Conservation (phyloP, 495 filamentous ascomycete species). For the Podospora anserina region DNA sequence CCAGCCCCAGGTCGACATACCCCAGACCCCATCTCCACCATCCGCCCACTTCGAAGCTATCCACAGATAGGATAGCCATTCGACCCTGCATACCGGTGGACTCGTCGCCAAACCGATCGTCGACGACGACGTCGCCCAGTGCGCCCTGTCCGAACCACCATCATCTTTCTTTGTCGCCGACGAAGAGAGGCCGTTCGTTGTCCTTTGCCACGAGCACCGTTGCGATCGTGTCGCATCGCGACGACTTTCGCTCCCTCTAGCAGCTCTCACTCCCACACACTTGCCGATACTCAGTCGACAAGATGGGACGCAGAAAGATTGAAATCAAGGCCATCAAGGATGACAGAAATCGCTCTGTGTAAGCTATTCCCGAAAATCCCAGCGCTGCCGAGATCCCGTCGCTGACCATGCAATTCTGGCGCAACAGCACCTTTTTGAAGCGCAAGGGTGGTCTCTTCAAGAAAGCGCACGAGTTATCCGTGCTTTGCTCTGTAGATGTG, state of each 20-base stretch:
- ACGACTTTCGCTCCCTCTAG: slow-evolving; percentile 9
- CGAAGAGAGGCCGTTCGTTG: background rate
- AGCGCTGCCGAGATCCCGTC: slow-evolving; percentile 19
- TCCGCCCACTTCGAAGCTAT: slow-evolving; percentile 7
- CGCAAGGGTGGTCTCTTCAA: slow-evolving; percentile 98
- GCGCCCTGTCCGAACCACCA: background rate
- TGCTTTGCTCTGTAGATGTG: slow-evolving; percentile 96
- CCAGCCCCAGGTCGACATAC: slow-evolving; percentile 12
- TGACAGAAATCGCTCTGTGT: slow-evolving; percentile 98
- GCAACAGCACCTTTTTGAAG: slow-evolving; percentile 86
- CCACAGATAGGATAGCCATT: background rate
- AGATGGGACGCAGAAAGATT: slow-evolving; percentile 74
- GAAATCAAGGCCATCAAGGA: slow-evolving; percentile 99
- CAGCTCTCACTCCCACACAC: slow-evolving; percentile 2
- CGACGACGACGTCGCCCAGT: slow-evolving; percentile 1
- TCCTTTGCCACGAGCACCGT: slow-evolving; percentile 5
- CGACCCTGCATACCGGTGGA: slow-evolving; percentile 1
- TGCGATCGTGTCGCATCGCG: slow-evolving; percentile 7
- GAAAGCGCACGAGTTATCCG: slow-evolving; percentile 97
- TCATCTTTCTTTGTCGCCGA: slow-evolving; percentile 12
- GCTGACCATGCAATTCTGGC: slow-evolving; percentile 49
- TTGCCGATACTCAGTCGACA: slow-evolving; percentile 25
- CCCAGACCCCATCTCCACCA: slow-evolving; percentile 6
- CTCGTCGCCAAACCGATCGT: slow-evolving; percentile 1
- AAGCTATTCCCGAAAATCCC: slow-evolving; percentile 43